Evolutionary conservation across 768 basidiomycete genomes (phyloP).

Genomic region (Termitomyces sp.): DNA sequence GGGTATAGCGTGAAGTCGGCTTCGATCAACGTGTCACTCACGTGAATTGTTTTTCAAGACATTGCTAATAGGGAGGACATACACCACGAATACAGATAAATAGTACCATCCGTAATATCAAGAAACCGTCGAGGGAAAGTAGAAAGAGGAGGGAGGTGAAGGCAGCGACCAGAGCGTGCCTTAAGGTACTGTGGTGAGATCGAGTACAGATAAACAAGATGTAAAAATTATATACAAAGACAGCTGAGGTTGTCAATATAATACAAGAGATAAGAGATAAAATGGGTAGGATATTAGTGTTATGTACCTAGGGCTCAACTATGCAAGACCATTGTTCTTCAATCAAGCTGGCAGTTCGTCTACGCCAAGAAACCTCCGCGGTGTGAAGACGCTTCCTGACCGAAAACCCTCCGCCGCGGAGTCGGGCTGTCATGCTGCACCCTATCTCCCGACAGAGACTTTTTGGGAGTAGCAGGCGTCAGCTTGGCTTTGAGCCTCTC

Average conservation of each 20-base stretch:
- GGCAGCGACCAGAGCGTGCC: conserved; percentile 2
- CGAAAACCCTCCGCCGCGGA: conserved; percentile 19
- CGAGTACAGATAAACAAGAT: conserved; percentile 1
- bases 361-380: conserved; percentile 28
- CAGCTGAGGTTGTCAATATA: background rate
- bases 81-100: conserved; percentile 7
- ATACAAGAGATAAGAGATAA: background rate
- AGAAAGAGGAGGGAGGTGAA: background rate
- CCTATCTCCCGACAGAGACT: conserved; percentile 4
- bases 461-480: conserved; percentile 23
- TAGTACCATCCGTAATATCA: conserved; percentile 5
- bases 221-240: background rate
- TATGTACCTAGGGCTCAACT: background rate
- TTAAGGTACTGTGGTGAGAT: conserved; percentile 1
- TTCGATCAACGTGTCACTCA: conserved; percentile 13
- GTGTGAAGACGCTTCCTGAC: conserved; percentile 14
- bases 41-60: conserved; percentile 2
- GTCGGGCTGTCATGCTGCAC: conserved; percentile 19
- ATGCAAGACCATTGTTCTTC: background rate
- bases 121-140: conserved; percentile 1
- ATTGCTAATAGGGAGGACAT: background rate
- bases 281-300: background rate
- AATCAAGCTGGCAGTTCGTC: conserved; percentile 4
- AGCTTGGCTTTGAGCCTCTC: conserved; percentile 17
- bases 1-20: background rate